These are phyloP conservation scores for Backusella tuberculispora DNA, from an alignment of 192 early-diverging fungal genomes.

Conservation along the genomic window DNA sequence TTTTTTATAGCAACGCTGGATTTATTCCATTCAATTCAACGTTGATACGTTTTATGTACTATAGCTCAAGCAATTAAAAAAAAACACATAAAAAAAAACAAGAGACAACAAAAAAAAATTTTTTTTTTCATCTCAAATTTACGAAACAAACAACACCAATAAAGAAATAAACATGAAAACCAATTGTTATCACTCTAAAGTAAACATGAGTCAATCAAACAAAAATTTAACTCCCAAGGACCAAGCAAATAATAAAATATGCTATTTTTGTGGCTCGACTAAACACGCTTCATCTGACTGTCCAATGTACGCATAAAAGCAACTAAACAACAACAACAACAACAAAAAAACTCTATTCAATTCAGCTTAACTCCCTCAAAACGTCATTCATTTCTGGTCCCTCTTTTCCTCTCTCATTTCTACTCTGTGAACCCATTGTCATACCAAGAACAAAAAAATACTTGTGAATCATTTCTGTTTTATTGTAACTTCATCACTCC, in stretches of 20 bases:
- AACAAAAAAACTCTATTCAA: neutral
- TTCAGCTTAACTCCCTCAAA: neutral
- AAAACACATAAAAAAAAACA: slow-evolving; percentile 4
- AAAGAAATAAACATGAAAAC: neutral
- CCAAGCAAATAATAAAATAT: slow-evolving; percentile 6
- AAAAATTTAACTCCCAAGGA: neutral
- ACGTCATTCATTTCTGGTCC: slow-evolving; percentile 13
- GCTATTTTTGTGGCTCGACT: slow-evolving; percentile 34
- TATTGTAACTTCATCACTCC: slow-evolving; percentile 3
- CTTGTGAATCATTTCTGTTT: slow-evolving; percentile 17
- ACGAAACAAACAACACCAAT: neutral
- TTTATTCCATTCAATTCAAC: slow-evolving; percentile 10
- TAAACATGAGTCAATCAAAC: neutral
- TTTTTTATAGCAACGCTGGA: neutral
- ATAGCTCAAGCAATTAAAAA: neutral
- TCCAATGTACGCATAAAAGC: slow-evolving; percentile 25
- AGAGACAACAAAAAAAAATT: neutral
- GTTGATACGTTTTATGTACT: slow-evolving; percentile 15
- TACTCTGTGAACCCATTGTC: neutral
- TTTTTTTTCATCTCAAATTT: neutral
- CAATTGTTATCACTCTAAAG: slow-evolving; percentile 4
- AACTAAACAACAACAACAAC: neutral
- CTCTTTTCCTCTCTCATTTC: neutral
- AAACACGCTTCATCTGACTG: slow-evolving; percentile 33
- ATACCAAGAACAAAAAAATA: neutral